These are phyloP conservation scores for Aspergillus saccharolyticus DNA, from an alignment of 495 filamentous ascomycete species.

Conservation along the genomic window DNA sequence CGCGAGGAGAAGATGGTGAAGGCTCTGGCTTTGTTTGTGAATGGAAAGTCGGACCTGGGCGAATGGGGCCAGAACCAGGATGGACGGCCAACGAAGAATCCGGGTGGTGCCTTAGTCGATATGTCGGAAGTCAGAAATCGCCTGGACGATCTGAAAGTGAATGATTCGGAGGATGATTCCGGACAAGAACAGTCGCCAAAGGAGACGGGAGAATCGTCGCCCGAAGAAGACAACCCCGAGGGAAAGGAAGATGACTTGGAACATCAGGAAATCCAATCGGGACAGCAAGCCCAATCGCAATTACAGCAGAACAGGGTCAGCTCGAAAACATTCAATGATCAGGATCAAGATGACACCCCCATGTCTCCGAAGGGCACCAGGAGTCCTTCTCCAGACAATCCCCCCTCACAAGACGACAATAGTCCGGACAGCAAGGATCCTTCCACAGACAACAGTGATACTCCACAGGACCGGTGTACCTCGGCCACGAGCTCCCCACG, in stretches of 20 bases:
- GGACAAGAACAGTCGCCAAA: no score
- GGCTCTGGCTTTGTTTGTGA: constrained; percentile 51
- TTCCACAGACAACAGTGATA: no score
- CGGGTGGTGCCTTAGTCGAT: constrained; percentile 5
- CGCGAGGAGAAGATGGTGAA: constrained; percentile 51
- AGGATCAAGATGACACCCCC: not conserved
- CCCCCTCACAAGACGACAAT: no score
- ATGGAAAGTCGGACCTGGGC: constrained; percentile 39
- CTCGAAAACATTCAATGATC: not conserved
- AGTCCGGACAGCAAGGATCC: no score
- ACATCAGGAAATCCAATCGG: no score
- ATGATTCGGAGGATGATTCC: not conserved
- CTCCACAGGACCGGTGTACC: no score
- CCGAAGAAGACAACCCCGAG: no score
- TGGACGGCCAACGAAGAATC: constrained; percentile 12
- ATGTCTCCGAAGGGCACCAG: not conserved
- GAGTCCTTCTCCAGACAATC: not conserved
- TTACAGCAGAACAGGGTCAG: not conserved
- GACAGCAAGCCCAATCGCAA: not conserved
- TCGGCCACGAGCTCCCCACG: no score
- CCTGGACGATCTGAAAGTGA: not conserved
- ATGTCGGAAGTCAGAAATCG: constrained; percentile 3
- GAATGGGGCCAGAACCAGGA: constrained; percentile 17
- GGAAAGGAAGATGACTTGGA: no score
- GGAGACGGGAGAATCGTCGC: no score